phyloP scores from a whole-genome alignment of 2,329 filamentous ascomycete species.

The Cytospora chrysosperma region DNA sequence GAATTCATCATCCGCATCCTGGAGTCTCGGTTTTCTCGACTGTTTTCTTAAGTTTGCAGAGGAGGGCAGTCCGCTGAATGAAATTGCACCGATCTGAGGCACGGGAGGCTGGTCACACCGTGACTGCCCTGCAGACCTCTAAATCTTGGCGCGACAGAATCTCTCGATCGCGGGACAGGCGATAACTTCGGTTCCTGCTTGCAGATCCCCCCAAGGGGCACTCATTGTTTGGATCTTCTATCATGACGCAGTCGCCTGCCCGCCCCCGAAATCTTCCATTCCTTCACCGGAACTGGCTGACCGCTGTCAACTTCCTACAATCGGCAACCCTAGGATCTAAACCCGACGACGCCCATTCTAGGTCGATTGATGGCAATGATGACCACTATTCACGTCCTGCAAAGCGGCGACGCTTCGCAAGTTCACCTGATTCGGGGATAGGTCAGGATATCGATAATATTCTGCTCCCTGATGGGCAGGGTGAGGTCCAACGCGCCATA shows the following conservation, averaged over 20 bases:
- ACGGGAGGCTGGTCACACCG: neutral
- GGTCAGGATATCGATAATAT: constrained; percentile 21
- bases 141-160: constrained; percentile 1
- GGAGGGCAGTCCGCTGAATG: neutral
- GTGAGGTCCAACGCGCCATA: constrained; percentile 39
- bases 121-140: neutral
- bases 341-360: constrained; percentile 36
- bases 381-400: constrained; percentile 40
- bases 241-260: constrained; percentile 49
- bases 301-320: constrained; percentile 42
- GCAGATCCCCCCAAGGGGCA: neutral
- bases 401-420: constrained; percentile 51
- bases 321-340: constrained; percentile 31
- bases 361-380: constrained; percentile 31
- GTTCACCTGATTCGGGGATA: constrained; percentile 34
- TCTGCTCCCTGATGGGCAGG: constrained; percentile 27
- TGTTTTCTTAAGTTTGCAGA: neutral
- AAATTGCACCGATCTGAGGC: neutral
- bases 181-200: neutral
- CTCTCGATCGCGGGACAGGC: neutral
- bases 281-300: constrained; percentile 55
- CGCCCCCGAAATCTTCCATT: constrained; percentile 52
- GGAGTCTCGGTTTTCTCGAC: neutral
- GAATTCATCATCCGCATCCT: neutral
- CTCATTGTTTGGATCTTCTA: constrained; percentile 26